These are phyloP conservation scores for Lavandula angustifolia DNA, from an alignment of 257 asterid species.

Conservation along the genomic window DNA sequence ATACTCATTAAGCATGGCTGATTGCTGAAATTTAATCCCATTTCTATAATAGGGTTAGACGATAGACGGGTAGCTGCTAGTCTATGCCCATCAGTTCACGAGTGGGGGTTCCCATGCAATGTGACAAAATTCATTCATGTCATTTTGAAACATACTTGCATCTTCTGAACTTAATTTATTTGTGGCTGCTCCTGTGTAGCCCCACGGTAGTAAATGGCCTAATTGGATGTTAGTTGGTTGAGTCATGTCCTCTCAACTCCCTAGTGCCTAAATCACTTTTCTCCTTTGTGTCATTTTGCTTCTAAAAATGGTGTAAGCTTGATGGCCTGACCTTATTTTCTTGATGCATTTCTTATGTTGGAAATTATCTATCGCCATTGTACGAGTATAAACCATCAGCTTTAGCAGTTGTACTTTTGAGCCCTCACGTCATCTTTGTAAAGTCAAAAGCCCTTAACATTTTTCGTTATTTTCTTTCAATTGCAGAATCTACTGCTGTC, in stretches of 20 bases:
- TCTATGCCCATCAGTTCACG: no score
- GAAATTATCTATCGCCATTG: background rate
- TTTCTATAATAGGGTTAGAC: background rate
- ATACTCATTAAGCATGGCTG: background rate
- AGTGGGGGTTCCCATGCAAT: background rate
- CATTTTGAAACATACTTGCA: background rate
- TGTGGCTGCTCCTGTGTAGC: conserved; percentile 1
- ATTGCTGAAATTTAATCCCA: background rate
- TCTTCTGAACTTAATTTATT: background rate
- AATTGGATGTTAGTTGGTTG: background rate
- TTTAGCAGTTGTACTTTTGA: background rate
- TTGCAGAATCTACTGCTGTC: background rate
- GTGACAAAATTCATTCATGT: background rate
- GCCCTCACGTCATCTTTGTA: conserved; percentile 1
- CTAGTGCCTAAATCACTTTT: background rate
- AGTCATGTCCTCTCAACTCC: background rate
- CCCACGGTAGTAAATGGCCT: background rate
- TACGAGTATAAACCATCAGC: background rate
- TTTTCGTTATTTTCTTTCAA: background rate
- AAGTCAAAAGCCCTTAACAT: background rate
- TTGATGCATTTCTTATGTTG: background rate
- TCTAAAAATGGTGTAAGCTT: conserved; percentile 5
- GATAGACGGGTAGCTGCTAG: background rate
- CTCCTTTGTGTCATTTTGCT: background rate
- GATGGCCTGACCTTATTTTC: background rate